A percentile compares a stretch with the other conserved stretches of the same genome.
Evolutionary conservation across 2,329 filamentous ascomycete genomes (phyloP).

Genomic region (Ophiostoma angusticollis): DNA sequence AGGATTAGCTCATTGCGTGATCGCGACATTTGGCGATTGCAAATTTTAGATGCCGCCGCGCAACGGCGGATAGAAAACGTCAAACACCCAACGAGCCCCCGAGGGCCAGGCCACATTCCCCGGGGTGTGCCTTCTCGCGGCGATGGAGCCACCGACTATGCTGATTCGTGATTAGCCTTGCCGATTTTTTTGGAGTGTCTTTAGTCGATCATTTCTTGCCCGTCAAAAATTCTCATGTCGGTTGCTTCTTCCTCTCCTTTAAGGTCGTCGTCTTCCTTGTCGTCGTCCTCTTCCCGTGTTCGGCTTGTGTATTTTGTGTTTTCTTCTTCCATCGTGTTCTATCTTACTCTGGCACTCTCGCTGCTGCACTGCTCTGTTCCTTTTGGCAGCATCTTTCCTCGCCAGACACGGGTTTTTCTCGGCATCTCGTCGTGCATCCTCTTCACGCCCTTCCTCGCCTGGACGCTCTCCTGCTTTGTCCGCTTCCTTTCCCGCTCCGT

Average conservation of each 20-base stretch:
- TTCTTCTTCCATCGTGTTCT: neutral
- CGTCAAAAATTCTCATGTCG: constrained; percentile 5
- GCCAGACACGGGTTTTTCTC: no score
- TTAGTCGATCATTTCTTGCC: no score
- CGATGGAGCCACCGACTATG: constrained; percentile 3
- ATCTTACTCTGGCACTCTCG: neutral
- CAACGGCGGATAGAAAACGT: no score
- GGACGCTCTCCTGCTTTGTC: neutral
- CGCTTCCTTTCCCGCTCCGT: neutral
- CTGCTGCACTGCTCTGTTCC: neutral
- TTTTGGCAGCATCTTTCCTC: no score
- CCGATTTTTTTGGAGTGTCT: constrained; percentile 1
- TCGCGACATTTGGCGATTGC: constrained; percentile 8
- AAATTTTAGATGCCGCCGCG: constrained; percentile 6
- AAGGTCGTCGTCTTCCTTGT: no score
- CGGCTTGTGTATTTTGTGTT: neutral
- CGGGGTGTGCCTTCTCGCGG: no score
- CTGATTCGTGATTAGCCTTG: neutral
- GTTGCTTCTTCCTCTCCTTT: no score
- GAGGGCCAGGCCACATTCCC: no score
- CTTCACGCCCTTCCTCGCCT: no score
- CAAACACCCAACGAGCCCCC: no score
- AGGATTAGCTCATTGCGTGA: constrained; percentile 16
- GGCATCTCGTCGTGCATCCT: no score
- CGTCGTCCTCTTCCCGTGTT: no score